Percentiles rank a stretch among this genome's conserved stretches.
These are phyloP conservation scores for Hypomyces rosellus DNA, from an alignment of 2,329 filamentous ascomycete genomes.

Conservation along the genomic window DNA sequence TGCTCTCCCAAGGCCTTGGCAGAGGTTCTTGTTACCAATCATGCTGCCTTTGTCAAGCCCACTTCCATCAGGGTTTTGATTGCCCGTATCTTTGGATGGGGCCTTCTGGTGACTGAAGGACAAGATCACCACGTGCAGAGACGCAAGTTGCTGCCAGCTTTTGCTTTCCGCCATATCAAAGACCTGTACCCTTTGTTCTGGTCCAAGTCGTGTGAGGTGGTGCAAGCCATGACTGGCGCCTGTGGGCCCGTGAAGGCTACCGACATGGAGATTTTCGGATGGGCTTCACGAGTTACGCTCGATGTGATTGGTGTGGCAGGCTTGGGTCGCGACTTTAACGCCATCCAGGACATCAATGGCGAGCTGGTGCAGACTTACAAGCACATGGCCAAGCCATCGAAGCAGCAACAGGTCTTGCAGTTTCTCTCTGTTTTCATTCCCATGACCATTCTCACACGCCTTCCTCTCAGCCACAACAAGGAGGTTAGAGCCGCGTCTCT, in stretches of 20 bases:
- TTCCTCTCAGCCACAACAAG: slow-evolving; percentile 68
- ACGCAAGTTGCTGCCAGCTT: slow-evolving; percentile 75
- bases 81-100: slow-evolving; percentile 59
- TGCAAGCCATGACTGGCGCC: slow-evolving; percentile 49
- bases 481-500: slow-evolving; percentile 50
- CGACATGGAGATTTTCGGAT: slow-evolving; percentile 52
- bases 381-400: slow-evolving; percentile 46
- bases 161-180: slow-evolving; percentile 77
- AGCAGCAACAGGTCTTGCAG: slow-evolving; percentile 47
- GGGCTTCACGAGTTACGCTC: slow-evolving; percentile 62
- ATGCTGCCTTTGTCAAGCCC: slow-evolving; percentile 65
- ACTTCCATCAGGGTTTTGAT: slow-evolving; percentile 46
- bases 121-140: slow-evolving; percentile 80
- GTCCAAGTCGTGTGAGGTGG: slow-evolving; percentile 66
- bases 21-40: slow-evolving; percentile 63
- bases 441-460: slow-evolving; percentile 47
- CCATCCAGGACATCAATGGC: slow-evolving; percentile 54
- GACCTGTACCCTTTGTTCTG: slow-evolving; percentile 80
- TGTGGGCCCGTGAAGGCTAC: slow-evolving; percentile 26
- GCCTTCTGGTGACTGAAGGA: slow-evolving; percentile 75
- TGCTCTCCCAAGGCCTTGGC: slow-evolving; percentile 39
- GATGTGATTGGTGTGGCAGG: slow-evolving; percentile 71
- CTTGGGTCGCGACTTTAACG: slow-evolving; percentile 63
- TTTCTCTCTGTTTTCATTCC: slow-evolving; percentile 57
- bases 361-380: slow-evolving; percentile 52